Base-by-base conservation (phyloP, 2,329 filamentous ascomycete genomes). In the Pseudopithomyces chartarum region DNA sequence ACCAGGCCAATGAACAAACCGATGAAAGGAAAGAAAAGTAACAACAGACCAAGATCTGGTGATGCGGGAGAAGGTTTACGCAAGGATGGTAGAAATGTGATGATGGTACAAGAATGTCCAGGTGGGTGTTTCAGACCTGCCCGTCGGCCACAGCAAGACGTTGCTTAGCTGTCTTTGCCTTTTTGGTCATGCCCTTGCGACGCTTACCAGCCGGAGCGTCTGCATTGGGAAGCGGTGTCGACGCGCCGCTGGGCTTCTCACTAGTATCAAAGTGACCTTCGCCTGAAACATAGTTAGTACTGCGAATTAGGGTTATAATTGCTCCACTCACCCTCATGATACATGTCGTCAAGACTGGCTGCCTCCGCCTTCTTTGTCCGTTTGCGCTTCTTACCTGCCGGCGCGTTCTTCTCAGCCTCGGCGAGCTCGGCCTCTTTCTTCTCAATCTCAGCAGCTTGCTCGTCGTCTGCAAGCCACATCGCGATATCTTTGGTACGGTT, bases 401-500 rank as follows among this genome's bases (percentile, higher is more conserved):
- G 74, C 10, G 76, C 76, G 56, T 78, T 79, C 57, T 77, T 79
- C 65, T 91, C 90, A 42, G 84, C 84, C 58, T 86, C 86, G 13
- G 91, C 82, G 6, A 96, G 80, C 76, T 97, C 92, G 63, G 91
- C 92, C 78, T 97, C 95, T 67, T 93, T 92, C 62, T 90, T 87
- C 79, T 97, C 94, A 71, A 99, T 94, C 76, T 95, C 85, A 69
- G 95, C 94, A 1, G 92, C 95, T 74, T 98, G 92, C 55, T 98
- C 94, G 65, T 98, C 95, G 73, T 99, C 95, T 17, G 94, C 94
- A 61, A 99, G 87, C 95, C 95, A 98, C 89, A 98, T 90, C 44
- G 95, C 95, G 77, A 98, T 98, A 71, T 99, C 95, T 78, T 96
- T 96, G 73, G 96, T 97, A 61, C 93, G 87, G 78, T 96, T 97